Base-by-base conservation (phyloP, 495 filamentous ascomycete species). In the Tetracladium marchalianum region DNA sequence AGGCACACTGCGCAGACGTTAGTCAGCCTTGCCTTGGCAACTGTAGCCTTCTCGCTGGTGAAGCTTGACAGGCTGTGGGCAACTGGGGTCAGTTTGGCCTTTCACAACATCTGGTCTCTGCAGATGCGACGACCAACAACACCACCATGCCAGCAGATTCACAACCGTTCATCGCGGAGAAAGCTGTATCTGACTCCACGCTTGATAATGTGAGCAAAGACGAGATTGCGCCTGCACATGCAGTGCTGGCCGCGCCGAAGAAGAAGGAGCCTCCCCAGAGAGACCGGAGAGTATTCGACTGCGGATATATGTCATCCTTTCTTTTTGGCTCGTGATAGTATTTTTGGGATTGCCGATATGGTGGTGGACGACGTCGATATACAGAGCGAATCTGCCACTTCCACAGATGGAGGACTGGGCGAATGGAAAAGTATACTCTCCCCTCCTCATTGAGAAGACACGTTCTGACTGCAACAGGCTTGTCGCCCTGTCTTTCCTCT, bases 351-450 rank as follows among this genome's bases (percentile, higher is more conserved):
- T 97, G 49, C 92, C 92, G 53, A 82, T 95, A 80, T 98, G 92
- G 92, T 87, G 87, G 80, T 80, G 81, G 61, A 97, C 92, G n/a
- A 97, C 93, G 0, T 82, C 86, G 0, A 92, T 97, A 55, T 87
- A 96, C 66, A 78, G 92, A 36, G 88, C 92, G 1, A 73, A 78
- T 33, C 66, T 98, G 54, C 92, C 92, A 33, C 62, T 96, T 56
- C 71, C 80, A 55, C 76, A 83, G 48, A 98, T 98, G 92, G 77
- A 82, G 41, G 78, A 84, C 46, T 97, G 92, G 92, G 85, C 90
- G 11, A 84, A 94, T 59, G 87, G 92, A 37, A 90, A 84, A 77
- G 90, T 92, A 64, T 46, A 71, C 41, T 9, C 17, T 11, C 33
- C 11, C 15, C 5, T 35, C n/a, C 10, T 52, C 41, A 33, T 35